phyloP scores from a whole-genome alignment of 2,329 filamentous ascomycete species.

The Ceratocystis alfenasii region DNA sequence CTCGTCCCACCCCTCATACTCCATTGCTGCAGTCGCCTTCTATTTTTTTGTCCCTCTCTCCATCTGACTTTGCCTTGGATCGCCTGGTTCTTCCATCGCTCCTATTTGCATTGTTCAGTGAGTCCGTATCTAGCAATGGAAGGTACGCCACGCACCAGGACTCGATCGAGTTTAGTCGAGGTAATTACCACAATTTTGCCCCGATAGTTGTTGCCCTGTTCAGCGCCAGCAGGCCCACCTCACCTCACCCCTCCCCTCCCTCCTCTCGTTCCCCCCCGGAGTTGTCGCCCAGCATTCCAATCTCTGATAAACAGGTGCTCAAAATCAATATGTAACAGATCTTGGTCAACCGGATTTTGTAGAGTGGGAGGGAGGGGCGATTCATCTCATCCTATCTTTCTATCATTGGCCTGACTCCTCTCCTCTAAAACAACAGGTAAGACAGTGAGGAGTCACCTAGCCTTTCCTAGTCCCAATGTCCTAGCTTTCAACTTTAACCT shows the following conservation, averaged over 20 bases:
- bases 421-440: not conserved
- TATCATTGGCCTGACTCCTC: not conserved
- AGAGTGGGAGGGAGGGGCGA: too few relatives aligned
- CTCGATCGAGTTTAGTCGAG: not conserved
- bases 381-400: not conserved
- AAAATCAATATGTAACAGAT: conserved; percentile 11
- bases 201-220: not conserved
- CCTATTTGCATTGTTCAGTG: not conserved
- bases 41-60: not conserved
- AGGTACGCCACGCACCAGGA: not conserved
- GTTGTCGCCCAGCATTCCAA: not conserved
- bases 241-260: not conserved
- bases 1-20: not conserved
- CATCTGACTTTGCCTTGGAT: not conserved
- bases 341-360: conserved; percentile 1
- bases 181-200: not conserved
- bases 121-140: not conserved
- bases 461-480: not conserved
- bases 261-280: not conserved
- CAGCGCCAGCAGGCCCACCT: not conserved
- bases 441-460: not conserved
- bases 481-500: conserved; percentile 10
- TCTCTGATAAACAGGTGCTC: not conserved
- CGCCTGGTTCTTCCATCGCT: not conserved
- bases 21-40: not conserved